Base-by-base conservation (phyloP, 805 yeast genomes). In the Cephaloascus fragrans region DNA sequence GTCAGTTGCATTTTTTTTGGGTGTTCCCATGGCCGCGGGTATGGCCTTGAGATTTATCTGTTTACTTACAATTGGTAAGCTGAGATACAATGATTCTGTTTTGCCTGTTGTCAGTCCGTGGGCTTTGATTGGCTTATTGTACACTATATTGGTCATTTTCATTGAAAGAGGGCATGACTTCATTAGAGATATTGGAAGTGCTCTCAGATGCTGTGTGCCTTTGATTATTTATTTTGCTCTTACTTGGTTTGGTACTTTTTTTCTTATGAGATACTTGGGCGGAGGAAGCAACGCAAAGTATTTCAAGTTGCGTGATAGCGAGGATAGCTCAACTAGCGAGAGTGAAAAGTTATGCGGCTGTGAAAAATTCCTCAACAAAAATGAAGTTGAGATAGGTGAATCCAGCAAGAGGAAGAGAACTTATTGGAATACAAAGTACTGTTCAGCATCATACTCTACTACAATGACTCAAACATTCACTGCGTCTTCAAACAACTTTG, bases 401-500 rank as follows among this genome's bases (percentile, higher is more conserved):
- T 23, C 12, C 28, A 23, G 12, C 12, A 23, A 8, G 6, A 6
- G 10, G 6, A 23, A 23, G 12, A 23, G 12, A 23, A n/a, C n/a
- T n/a, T n/a, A n/a, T n/a, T 23, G 28, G 28, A 36, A 43, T 15
- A 34, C 42, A 40, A 40, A 35, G 10, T 46, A 52, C 19, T 67
- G 74, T 45, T 45, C 56, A 33, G 71, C 73, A 5, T 50, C 46
- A 33, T 75, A 71, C 48, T 46, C 54, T 5, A 57, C 59, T 26
- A 64, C 67, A 4, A 54, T 65, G 26, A 70, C 79, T 14, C 81
- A 75, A 44, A 58, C 73, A 9, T 75, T 75, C 47, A 72, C 79
- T 3, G 77, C 79, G 12, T 71, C 80, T 1, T 69, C 77, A 4
- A 75, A 75, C 49, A 75, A 75, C 49, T 75, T 75, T 46, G 80